Evolutionary conservation across 805 yeast genomes (phyloP), one percentile per base, ranked within the genome.

Genomic region (Lipomyces mesembrius): DNA sequence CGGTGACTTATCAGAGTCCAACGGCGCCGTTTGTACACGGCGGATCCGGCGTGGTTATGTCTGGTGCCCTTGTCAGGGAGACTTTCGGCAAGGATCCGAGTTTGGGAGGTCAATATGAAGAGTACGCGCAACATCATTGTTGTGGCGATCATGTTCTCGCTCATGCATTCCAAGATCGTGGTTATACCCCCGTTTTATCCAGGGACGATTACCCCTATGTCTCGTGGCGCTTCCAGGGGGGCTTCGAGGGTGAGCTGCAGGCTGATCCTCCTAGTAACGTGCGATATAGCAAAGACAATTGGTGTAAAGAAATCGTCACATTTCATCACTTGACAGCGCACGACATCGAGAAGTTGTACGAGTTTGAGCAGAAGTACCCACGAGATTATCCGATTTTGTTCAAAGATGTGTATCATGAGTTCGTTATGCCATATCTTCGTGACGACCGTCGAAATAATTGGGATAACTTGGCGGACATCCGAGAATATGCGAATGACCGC

Each of bases 131-230:
- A 1, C 57, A 35, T 3, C 59, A 65, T 37, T 78, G 80, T 73
- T 78, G 80, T 59, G 82, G 82, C 12, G 82, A 79, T 58, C 70
- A 70, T 34, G 72, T 78, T 62, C 72, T 78, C 4, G 77, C 77
- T 3, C 54, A 63, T 43, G 67, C 72, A 49, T 71, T 77, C 4
- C 35, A 71, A 69, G 3, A 65, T 63, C 32, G 43, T 60, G 9
- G 58, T 61, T 29, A 57, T 70, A 4, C 27, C 27, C 27, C 27
- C 27, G 27, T 25, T 25, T 2, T 25, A 25, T 58, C 63, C 25
- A 66, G 71, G 37, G 66, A 65, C 3, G 46, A 63, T 4, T 67
- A 68, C 57, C 62, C 65, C 17, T 59, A 70, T 32, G 63, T 67
- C 27, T 66, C 64, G 6, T 61, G 68, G 51, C 73, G 74, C 27